Evolutionary conservation across 495 filamentous ascomycete genomes (phyloP).

Genomic region (Bacidia gigantensis): DNA sequence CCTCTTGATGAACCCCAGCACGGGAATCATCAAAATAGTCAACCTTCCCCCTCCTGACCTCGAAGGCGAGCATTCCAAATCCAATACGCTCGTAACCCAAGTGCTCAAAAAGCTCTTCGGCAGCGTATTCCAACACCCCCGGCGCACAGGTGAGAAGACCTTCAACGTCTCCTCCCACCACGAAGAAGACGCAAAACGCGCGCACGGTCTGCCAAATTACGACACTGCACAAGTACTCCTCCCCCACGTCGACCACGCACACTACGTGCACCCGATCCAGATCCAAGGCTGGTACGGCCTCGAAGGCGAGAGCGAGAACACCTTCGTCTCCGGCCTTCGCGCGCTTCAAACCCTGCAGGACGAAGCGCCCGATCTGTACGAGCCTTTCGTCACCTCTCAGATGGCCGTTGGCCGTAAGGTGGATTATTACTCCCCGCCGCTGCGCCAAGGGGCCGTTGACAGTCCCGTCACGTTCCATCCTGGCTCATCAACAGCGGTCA

Average conservation of each 20-base stretch:
- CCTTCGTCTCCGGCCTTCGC: neutral
- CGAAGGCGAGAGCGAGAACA: slow-evolving; percentile 1
- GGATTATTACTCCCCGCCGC: neutral
- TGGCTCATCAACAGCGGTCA: too few relatives aligned
- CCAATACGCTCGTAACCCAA: too few relatives aligned
- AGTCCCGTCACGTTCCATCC: neutral
- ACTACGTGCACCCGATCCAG: slow-evolving; percentile 2
- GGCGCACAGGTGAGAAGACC: neutral
- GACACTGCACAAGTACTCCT: slow-evolving; percentile 1
- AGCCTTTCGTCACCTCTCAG: neutral
- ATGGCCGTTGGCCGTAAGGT: slow-evolving; percentile 1
- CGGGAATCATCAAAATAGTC: too few relatives aligned
- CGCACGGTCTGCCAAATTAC: slow-evolving; percentile 1
- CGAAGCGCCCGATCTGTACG: neutral
- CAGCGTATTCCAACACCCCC: slow-evolving; percentile 3
- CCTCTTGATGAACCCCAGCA: too few relatives aligned
- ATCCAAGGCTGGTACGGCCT: slow-evolving; percentile 5
- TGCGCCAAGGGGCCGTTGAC: slow-evolving; percentile 1
- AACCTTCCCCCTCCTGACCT: too few relatives aligned
- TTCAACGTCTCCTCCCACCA: slow-evolving; percentile 7
- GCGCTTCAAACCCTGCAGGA: neutral
- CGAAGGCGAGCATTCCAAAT: too few relatives aligned
- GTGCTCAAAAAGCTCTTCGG: slow-evolving; percentile 4
- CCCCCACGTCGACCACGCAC: slow-evolving; percentile 1
- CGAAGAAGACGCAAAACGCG: neutral